Percentiles rank a stretch among this genome's conserved stretches.
These are phyloP conservation scores for Xylaria sp. DNA, from an alignment of 495 filamentous ascomycete genomes.

Conservation along the genomic window DNA sequence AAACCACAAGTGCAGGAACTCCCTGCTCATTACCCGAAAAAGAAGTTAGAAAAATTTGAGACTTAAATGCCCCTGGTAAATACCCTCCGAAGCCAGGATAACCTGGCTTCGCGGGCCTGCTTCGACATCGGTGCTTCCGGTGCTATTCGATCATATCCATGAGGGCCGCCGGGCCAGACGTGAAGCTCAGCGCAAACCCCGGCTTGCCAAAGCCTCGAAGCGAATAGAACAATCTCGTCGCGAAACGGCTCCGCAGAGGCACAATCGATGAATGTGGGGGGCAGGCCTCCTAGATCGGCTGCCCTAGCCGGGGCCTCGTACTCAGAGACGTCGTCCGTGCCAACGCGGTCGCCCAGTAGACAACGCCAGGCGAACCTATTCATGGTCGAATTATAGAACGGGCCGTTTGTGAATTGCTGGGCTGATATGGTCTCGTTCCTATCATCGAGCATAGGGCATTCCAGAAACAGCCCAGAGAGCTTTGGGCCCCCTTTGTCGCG, in stretches of 20 bases:
- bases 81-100: constrained; percentile 42
- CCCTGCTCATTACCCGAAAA: constrained; percentile 14
- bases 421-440: constrained; percentile 43
- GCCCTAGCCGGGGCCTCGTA: constrained; percentile 46
- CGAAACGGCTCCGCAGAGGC: constrained; percentile 45
- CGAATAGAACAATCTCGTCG: constrained; percentile 47
- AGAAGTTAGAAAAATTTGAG: neutral
- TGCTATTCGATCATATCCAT: constrained; percentile 43
- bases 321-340: constrained; percentile 36
- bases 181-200: constrained; percentile 47
- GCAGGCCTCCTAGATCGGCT: constrained; percentile 40
- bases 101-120: constrained; percentile 39
- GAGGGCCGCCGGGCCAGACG: constrained; percentile 45
- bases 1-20: neutral
- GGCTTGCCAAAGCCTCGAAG: constrained; percentile 42
- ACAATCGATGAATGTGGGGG: constrained; percentile 45
- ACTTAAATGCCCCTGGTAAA: constrained; percentile 28
- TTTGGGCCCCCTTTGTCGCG: constrained; percentile 43
- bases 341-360: constrained; percentile 41
- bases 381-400: constrained; percentile 45
- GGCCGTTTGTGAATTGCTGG: constrained; percentile 38
- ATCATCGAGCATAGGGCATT: constrained; percentile 47
- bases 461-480: constrained; percentile 41
- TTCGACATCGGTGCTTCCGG: constrained; percentile 41
- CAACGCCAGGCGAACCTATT: constrained; percentile 45